These are phyloP conservation scores for Aspergillus novofumigatus DNA, from an alignment of 2,329 filamentous ascomycete genomes.

Conservation along the genomic window DNA sequence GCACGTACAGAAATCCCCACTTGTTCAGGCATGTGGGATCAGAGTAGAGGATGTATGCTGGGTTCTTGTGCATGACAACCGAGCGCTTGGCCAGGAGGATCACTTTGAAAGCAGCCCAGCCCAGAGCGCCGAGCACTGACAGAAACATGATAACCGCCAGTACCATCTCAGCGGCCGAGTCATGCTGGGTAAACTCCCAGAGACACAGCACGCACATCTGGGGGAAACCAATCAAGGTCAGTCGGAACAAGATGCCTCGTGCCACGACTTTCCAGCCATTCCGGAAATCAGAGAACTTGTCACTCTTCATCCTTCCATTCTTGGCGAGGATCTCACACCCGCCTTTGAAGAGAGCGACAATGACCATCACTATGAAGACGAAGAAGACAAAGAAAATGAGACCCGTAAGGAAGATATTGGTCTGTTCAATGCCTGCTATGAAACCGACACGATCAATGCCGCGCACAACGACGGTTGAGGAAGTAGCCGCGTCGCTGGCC, in stretches of 20 bases:
- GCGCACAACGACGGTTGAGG: constrained; percentile 53
- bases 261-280: constrained; percentile 90
- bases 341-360: constrained; percentile 75
- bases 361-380: constrained; percentile 67
- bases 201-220: constrained; percentile 86
- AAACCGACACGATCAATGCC: constrained; percentile 90
- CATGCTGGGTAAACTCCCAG: constrained; percentile 84
- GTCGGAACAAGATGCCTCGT: constrained; percentile 88
- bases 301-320: constrained; percentile 71
- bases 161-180: constrained; percentile 81
- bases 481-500: constrained; percentile 25
- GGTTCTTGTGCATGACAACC: constrained; percentile 88
- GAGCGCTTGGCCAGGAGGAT: constrained; percentile 84
- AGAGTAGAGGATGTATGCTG: constrained; percentile 93
- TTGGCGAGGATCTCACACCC: constrained; percentile 72
- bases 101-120: constrained; percentile 85
- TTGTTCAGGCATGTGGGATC: constrained; percentile 93
- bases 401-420: constrained; percentile 91
- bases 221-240: constrained; percentile 85
- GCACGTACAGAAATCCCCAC: constrained; percentile 96
- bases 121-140: constrained; percentile 71
- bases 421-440: constrained; percentile 75
- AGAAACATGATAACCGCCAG: constrained; percentile 86
- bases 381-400: constrained; percentile 86
- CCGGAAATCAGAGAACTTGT: constrained; percentile 89